These are phyloP conservation scores for Megacollybia marginata DNA, from an alignment of 768 basidiomycete species.

Conservation along the genomic window DNA sequence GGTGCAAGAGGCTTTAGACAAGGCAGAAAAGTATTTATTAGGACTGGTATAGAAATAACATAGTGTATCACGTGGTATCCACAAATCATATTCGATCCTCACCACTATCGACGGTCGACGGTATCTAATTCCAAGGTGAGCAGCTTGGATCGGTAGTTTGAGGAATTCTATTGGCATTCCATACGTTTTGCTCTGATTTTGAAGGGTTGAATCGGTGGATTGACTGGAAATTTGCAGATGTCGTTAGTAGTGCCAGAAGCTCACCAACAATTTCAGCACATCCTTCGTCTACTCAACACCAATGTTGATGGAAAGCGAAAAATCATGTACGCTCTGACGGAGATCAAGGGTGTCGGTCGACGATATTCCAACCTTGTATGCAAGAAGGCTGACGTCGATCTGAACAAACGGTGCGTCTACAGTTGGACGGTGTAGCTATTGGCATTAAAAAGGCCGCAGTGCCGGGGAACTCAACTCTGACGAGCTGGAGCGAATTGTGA, in stretches of 20 bases:
- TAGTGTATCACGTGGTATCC: too few species aligned
- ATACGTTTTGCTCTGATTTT: too few species aligned
- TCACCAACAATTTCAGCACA: slow-evolving; percentile 98
- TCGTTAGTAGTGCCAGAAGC: slow-evolving; percentile 96
- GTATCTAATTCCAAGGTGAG: too few species aligned
- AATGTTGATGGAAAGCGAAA: slow-evolving; percentile 99
- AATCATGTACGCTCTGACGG: slow-evolving; percentile 98
- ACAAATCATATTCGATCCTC: too few species aligned
- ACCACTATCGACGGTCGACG: too few species aligned
- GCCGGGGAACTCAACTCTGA: slow-evolving; percentile 99
- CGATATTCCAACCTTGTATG: slow-evolving; percentile 98
- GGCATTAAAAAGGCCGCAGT: slow-evolving; percentile 32
- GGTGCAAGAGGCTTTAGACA: slow-evolving; percentile 58
- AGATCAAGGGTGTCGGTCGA: slow-evolving; percentile 99
- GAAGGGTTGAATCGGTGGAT: not conserved
- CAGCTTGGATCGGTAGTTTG: too few species aligned
- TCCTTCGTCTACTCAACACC: slow-evolving; percentile 97
- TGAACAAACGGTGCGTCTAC: slow-evolving; percentile 85
- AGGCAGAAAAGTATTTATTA: slow-evolving; percentile 36
- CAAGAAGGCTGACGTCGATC: slow-evolving; percentile 99
- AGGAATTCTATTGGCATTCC: too few species aligned
- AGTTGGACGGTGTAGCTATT: not conserved
- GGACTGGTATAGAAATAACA: too few species aligned
- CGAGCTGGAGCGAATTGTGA: slow-evolving; percentile 97
- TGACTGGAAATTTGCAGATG: slow-evolving; percentile 42